Evolutionary conservation across 2,329 filamentous ascomycete species (phyloP), one percentile per base, ranked within the genome.

Genomic region (Chaetomium strumarium): DNA sequence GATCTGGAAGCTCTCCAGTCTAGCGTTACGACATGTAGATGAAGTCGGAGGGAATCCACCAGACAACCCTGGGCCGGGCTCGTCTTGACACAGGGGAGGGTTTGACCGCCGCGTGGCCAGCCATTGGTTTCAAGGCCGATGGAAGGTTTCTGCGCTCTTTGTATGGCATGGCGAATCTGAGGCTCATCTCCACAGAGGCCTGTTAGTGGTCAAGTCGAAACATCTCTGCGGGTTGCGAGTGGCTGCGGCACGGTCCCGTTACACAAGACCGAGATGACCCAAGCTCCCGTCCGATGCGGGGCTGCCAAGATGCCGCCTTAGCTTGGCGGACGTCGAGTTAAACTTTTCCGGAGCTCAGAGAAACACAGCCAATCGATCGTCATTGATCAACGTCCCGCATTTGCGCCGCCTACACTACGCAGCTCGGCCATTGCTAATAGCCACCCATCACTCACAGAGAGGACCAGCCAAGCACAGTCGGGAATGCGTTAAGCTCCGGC

Each of bases 311-410:
- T 38, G 34, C 34, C 31, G 30, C 20, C 24, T 20, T 19, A 17
- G 24, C 24, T 24, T 24, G 24, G 7, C 24, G 24, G 24, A 24
- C 4, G 24, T 24, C 7, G 24, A 24, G 24, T 24, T 24, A 24
- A 24, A 24, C 24, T 24, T 46, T 46, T 17, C n/a, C 4, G 31
- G 36, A 17, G 16, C n/a, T 36, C 17, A 14, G 14, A 37, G 33
- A 24, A 20, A 13, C 19, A 24, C 29, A 12, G 38, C 29, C 43
- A 46, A n/a, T 17, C 42, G 17, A 33, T 52, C 49, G 49, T 52
- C 49, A 52, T 52, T 14, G 49, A 42, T 44, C 30, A 36, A 43
- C 42, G 37, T 41, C 37, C 49, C 49, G 49, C 43, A 20, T 29
- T 16, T 31, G 42, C 30, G 38, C 49, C 43, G 49, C 43, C 16